A percentile compares a stretch with the other conserved stretches of the same genome.
Conservation (phyloP, 768 basidiomycete genomes). For the Gymnopilus dilepis region DNA sequence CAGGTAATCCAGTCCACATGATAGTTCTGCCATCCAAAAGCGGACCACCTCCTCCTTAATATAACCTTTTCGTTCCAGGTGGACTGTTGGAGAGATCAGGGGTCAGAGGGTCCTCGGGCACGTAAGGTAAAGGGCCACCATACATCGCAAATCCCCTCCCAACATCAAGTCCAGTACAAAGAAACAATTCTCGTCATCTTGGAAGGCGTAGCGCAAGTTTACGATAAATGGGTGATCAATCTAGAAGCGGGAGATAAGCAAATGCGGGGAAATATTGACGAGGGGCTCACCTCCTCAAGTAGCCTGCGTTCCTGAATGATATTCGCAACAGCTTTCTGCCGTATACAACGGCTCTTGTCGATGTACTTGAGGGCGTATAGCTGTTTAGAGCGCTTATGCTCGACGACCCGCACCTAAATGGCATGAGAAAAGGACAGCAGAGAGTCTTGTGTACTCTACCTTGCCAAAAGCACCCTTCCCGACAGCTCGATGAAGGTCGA, state of each 20-base stretch:
- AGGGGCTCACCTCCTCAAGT: constrained; percentile 80
- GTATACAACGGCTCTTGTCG: constrained; percentile 91
- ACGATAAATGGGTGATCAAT: constrained; percentile 91
- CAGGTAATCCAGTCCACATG: constrained; percentile 85
- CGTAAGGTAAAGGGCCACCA: constrained; percentile 38
- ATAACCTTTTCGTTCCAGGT: constrained; percentile 72
- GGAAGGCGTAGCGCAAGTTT: constrained; percentile 94
- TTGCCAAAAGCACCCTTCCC: constrained; percentile 99
- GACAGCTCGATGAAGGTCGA: constrained; percentile 92
- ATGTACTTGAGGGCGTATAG: constrained; percentile 98
- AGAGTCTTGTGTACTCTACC: constrained; percentile 48
- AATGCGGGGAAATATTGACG: constrained; percentile 2
- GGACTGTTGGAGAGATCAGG: constrained; percentile 55
- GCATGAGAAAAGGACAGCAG: constrained; percentile 1
- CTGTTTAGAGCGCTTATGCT: constrained; percentile 92
- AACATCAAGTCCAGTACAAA: constrained; percentile 97
- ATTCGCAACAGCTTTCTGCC: constrained; percentile 90
- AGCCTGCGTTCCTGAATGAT: constrained; percentile 93
- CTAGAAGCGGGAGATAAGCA: constrained; percentile 38
- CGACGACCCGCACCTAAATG: constrained; percentile 89
- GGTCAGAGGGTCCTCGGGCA: constrained; percentile 3
- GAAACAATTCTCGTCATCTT: constrained; percentile 97
- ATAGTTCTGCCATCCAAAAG: constrained; percentile 91
- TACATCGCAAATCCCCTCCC: constrained; percentile 92
- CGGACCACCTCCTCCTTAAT: constrained; percentile 75